These are phyloP conservation scores for Saccharum hybrid DNA, from an alignment of 202 grass and related monocot species.

Conservation along the genomic window DNA sequence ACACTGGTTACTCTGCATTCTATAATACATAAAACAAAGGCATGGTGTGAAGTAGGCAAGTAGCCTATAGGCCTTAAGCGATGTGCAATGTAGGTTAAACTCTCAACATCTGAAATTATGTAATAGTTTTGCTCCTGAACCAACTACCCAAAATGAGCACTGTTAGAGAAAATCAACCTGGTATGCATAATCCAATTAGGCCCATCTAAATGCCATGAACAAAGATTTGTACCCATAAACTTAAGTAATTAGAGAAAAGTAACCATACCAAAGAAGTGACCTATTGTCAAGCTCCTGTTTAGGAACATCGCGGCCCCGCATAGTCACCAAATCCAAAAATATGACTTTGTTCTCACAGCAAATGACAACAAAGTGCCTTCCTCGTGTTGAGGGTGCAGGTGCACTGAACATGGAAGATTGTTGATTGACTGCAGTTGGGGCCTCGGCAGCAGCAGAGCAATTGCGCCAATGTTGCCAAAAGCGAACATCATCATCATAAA, in stretches of 20 bases:
- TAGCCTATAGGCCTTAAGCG: neutral
- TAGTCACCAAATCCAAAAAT: constrained; percentile 98
- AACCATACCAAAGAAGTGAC: constrained; percentile 91
- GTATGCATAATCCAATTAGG: constrained; percentile 23
- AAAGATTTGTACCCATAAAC: constrained; percentile 15
- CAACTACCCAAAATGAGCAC: constrained; percentile 5
- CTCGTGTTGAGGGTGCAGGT: constrained; percentile 90
- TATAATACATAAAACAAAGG: neutral
- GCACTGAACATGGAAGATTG: constrained; percentile 75
- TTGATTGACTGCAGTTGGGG: constrained; percentile 83
- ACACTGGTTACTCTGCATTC: constrained; percentile 15
- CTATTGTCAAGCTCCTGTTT: constrained; percentile 98
- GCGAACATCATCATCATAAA: constrained; percentile 93
- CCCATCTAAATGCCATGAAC: constrained; percentile 15
- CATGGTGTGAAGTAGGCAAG: constrained; percentile 7
- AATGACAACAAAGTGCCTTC: constrained; percentile 99
- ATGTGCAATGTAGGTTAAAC: constrained; percentile 10
- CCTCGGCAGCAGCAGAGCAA: constrained; percentile 84
- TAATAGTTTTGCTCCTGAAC: constrained; percentile 27
- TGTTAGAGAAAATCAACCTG: constrained; percentile 24
- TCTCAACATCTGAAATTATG: constrained; percentile 3
- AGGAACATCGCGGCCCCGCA: constrained; percentile 93
- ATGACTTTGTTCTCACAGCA: constrained; percentile 99
- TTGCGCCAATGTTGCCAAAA: constrained; percentile 99
- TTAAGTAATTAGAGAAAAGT: constrained; percentile 43